phyloP scores from a whole-genome alignment of 2,329 filamentous ascomycete species.

The Fusarium phyllophilum region DNA sequence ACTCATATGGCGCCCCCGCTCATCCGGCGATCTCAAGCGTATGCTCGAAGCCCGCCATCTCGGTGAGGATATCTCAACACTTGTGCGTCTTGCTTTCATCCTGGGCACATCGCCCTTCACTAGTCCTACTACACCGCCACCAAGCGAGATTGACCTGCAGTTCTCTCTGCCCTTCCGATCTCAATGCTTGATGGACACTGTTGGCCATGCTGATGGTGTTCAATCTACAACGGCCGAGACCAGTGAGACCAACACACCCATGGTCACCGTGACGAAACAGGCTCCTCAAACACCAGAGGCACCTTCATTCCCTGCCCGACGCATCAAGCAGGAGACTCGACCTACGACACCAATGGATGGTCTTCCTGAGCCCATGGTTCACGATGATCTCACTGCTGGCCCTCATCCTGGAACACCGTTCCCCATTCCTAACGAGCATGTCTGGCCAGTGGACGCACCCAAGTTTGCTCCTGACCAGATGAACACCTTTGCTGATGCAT shows the following conservation, averaged over 20 bases:
- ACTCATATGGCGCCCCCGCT: constrained; percentile 54
- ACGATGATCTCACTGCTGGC: constrained; percentile 48
- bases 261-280: constrained; percentile 43
- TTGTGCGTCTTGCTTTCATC: constrained; percentile 57
- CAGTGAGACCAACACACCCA: constrained; percentile 41
- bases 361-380: constrained; percentile 47
- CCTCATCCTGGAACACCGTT: constrained; percentile 56
- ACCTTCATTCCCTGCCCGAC: constrained; percentile 45
- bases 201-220: constrained; percentile 42
- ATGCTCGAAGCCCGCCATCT: constrained; percentile 58
- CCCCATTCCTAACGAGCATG: constrained; percentile 52
- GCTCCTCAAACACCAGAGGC: constrained; percentile 46
- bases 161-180: constrained; percentile 52
- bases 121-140: constrained; percentile 49
- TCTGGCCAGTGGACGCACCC: constrained; percentile 52
- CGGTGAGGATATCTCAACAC: constrained; percentile 52
- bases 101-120: constrained; percentile 55
- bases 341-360: constrained; percentile 50
- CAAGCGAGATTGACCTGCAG: constrained; percentile 52
- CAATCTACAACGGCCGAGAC: constrained; percentile 43
- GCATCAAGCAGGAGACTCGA: constrained; percentile 50
- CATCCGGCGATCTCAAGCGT: constrained; percentile 56
- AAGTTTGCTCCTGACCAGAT: constrained; percentile 54
- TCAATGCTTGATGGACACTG: constrained; percentile 50
- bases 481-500: constrained; percentile 46